These are phyloP conservation scores for Pythium chondricola DNA, from an alignment of 352 stramenopile species.

Conservation along the genomic window DNA sequence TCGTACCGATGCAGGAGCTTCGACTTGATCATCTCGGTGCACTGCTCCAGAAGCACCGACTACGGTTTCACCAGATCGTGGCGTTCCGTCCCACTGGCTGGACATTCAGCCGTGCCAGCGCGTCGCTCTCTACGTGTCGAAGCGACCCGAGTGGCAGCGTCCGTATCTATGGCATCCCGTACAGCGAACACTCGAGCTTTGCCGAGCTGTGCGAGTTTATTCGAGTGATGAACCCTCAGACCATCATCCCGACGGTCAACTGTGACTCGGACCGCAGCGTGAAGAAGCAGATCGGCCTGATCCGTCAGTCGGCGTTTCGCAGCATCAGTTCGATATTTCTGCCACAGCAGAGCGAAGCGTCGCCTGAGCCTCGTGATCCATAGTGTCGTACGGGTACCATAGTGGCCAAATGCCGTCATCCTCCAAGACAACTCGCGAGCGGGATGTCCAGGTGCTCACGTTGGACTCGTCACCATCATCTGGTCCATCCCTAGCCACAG, in stretches of 20 bases:
- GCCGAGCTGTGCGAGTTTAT: constrained; percentile 92
- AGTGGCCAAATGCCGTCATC: too few species aligned
- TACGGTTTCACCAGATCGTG: constrained; percentile 80
- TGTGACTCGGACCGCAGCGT: constrained; percentile 53
- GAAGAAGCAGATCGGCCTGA: constrained; percentile 61
- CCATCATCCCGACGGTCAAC: constrained; percentile 92
- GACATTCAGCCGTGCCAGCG: constrained; percentile 66
- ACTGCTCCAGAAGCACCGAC: constrained; percentile 56
- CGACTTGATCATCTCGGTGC: constrained; percentile 87
- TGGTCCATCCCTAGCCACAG: too few species aligned
- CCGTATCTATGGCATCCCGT: constrained; percentile 92
- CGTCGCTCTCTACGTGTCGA: constrained; percentile 62
- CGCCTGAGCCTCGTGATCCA: constrained; percentile 4
- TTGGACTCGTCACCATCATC: constrained; percentile 22
- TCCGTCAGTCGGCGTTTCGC: constrained; percentile 59
- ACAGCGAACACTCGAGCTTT: constrained; percentile 96
- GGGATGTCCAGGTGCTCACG: constrained; percentile 47
- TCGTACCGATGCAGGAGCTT: constrained; percentile 91
- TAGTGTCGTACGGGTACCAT: neutral
- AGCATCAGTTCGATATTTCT: constrained; percentile 54
- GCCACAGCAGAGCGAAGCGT: constrained; percentile 14
- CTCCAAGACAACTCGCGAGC: neutral
- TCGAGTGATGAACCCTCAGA: constrained; percentile 73
- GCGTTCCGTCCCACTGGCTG: constrained; percentile 94
- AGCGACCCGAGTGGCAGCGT: constrained; percentile 78